Conservation (phyloP, 768 basidiomycete genomes). For the Candolleomyces aberdarensis region DNA sequence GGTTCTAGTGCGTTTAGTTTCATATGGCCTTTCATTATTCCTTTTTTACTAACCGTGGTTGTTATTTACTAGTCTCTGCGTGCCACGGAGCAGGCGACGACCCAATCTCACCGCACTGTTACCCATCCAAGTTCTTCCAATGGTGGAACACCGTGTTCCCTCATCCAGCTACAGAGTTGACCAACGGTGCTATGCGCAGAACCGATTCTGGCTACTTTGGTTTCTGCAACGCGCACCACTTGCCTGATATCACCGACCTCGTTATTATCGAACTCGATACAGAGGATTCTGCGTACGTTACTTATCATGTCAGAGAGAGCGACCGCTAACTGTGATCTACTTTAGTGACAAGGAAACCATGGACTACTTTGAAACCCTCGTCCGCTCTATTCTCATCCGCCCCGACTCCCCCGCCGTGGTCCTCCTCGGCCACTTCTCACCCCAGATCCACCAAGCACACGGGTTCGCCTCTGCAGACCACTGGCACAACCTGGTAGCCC, state of each 20-base stretch:
- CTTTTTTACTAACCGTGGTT: conserved; percentile 4
- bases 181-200: conserved; percentile 92
- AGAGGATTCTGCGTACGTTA: conserved; percentile 79
- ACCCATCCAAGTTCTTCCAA: conserved; percentile 91
- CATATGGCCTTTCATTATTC: conserved; percentile 4
- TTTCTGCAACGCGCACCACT: conserved; percentile 89
- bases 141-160: conserved; percentile 99
- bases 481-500: conserved; percentile 86
- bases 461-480: conserved; percentile 91
- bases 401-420: conserved; percentile 91
- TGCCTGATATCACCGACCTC: conserved; percentile 92
- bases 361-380: conserved; percentile 87
- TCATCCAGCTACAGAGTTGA: conserved; percentile 95
- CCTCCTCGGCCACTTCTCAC: conserved; percentile 92
- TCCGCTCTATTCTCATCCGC: conserved; percentile 87
- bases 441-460: conserved; percentile 73
- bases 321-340: background rate
- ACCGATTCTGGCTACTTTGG: conserved; percentile 95
- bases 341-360: conserved; percentile 64
- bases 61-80: conserved; percentile 64
- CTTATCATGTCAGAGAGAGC: background rate
- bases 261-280: conserved; percentile 94
- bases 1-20: conserved; percentile 63
- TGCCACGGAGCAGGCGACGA: conserved; percentile 94
- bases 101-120: conserved; percentile 79